A percentile compares a stretch with the other conserved stretches of the same genome.
phyloP scores from a whole-genome alignment of 1,139 yeast genomes.

The Saccharomycopsis crataegensis region DNA sequence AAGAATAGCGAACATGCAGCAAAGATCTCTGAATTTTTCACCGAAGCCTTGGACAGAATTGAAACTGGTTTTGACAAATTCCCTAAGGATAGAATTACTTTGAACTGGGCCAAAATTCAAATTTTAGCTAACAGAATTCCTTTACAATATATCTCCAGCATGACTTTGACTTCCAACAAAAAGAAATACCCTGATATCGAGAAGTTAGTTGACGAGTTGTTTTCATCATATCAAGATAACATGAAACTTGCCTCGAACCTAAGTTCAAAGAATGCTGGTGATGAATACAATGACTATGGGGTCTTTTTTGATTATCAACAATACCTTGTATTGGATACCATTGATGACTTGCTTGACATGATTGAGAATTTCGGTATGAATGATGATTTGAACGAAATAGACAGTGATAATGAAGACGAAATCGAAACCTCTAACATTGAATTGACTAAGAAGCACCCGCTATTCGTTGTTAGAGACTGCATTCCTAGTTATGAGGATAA shows the following conservation, averaged over 20 bases:
- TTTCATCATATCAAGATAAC: conserved; percentile 28
- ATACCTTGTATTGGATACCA: conserved; percentile 44
- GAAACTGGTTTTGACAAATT: conserved; percentile 48
- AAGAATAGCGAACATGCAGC: conserved; percentile 28
- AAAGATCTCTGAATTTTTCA: conserved; percentile 47
- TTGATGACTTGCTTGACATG: conserved; percentile 61
- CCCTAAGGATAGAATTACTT: conserved; percentile 33
- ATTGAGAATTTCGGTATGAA: conserved; percentile 56
- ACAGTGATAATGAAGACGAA: conserved; percentile 38
- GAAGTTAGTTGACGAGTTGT: conserved; percentile 27
- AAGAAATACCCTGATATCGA: conserved; percentile 31
- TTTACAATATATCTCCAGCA: conserved; percentile 45
- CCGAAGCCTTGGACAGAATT: conserved; percentile 66
- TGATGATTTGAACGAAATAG: conserved; percentile 40
- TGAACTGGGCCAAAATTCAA: conserved; percentile 48
- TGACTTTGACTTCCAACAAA: conserved; percentile 34
- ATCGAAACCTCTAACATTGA: conserved; percentile 34
- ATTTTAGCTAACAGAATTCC: conserved; percentile 53
- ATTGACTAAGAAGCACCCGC: conserved; percentile 46
- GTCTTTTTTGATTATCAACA: conserved; percentile 33
- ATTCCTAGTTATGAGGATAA: conserved; percentile 26
- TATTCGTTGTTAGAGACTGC: conserved; percentile 33
- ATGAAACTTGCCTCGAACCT: conserved; percentile 40
- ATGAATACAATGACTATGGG: conserved; percentile 26
- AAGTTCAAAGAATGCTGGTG: conserved; percentile 9